Percentiles rank a stretch among this genome's conserved stretches.
These are phyloP conservation scores for Coemansia sp. DNA, from an alignment of 371 early-diverging fungal genomes.

Conservation along the genomic window DNA sequence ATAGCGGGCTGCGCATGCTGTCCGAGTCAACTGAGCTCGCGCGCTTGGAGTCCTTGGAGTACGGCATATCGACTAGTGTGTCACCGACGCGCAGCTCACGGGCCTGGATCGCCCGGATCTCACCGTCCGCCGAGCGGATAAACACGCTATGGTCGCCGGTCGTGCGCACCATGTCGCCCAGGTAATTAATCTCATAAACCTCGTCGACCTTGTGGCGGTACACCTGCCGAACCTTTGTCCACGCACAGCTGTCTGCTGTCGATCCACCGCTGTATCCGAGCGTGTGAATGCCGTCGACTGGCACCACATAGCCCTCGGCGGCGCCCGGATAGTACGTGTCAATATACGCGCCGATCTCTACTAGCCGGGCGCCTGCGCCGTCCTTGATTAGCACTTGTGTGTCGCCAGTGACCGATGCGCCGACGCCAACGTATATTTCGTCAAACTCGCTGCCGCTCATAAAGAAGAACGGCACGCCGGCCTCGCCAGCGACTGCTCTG, in stretches of 20 bases:
- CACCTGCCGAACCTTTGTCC: constrained; percentile 46
- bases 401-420: constrained; percentile 54
- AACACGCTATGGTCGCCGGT: constrained; percentile 51
- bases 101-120: constrained; percentile 35
- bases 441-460: constrained; percentile 98
- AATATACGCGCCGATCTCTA: constrained; percentile 42
- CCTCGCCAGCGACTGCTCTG: constrained; percentile 89
- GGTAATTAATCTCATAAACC: constrained; percentile 39
- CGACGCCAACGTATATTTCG: constrained; percentile 99
- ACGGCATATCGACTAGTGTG: constrained; percentile 38
- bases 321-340: constrained; percentile 29
- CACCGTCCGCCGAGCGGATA: constrained; percentile 21
- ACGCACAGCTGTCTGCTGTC: constrained; percentile 23
- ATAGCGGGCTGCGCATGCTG: neutral
- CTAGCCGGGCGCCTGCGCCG: constrained; percentile 12
- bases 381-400: constrained; percentile 41
- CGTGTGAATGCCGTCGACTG: constrained; percentile 40
- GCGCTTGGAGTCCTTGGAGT: constrained; percentile 4
- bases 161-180: constrained; percentile 46
- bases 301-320: constrained; percentile 37
- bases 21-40: neutral
- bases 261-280: constrained; percentile 37
- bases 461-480: constrained; percentile 96
- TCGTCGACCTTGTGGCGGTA: constrained; percentile 49
- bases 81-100: constrained; percentile 43